These are phyloP conservation scores for Zymoseptoria crescenta DNA, from an alignment of 2,329 filamentous ascomycete species.

Conservation along the genomic window DNA sequence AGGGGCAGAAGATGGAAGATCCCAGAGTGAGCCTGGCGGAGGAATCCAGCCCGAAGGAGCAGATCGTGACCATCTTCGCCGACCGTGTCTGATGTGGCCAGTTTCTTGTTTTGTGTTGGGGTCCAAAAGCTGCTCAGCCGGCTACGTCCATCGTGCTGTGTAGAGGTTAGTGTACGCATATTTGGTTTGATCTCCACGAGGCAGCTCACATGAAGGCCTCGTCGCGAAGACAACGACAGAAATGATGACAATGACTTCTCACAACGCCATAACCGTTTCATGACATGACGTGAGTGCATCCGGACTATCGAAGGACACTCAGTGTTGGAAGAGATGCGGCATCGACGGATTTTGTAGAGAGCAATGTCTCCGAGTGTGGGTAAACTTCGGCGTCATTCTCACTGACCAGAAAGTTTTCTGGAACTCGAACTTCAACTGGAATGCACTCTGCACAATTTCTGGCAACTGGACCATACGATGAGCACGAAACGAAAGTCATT, in stretches of 20 bases:
- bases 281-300: constrained; percentile 2
- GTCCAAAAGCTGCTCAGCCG: constrained; percentile 71
- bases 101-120: constrained; percentile 45
- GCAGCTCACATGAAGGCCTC: constrained; percentile 10
- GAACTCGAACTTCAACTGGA: not conserved
- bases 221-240: not conserved
- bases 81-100: constrained; percentile 43
- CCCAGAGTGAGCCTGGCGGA: constrained; percentile 68
- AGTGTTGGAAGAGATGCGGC: not conserved
- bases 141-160: constrained; percentile 49
- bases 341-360: not conserved
- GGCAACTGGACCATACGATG: constrained; percentile 19
- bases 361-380: not conserved
- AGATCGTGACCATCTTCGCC: constrained; percentile 41
- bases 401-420: too few relatives aligned
- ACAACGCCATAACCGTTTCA: constrained; percentile 2
- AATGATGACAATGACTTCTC: not conserved
- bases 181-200: not conserved
- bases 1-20: constrained; percentile 89
- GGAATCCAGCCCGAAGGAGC: constrained; percentile 39
- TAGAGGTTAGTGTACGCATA: constrained; percentile 1
- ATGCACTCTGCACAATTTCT: not conserved
- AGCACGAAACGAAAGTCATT: constrained; percentile 30
- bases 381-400: not conserved
- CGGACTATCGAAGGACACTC: not conserved